These are phyloP conservation scores for Verticillium albo-atrum DNA, from an alignment of 2,329 filamentous ascomycete species.

Conservation along the genomic window DNA sequence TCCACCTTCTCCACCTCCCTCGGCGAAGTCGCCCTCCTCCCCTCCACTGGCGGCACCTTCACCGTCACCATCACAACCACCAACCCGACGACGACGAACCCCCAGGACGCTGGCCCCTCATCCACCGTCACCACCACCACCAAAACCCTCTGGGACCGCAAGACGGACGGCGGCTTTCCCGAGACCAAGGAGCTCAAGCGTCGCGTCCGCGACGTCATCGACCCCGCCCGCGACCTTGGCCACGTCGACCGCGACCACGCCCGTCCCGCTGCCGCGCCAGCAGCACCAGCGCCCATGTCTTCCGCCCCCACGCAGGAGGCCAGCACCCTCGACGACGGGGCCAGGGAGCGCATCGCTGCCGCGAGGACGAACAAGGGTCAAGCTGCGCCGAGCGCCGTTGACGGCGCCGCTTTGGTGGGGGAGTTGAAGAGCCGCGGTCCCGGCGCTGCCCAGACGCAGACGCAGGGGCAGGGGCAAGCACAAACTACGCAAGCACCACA, in stretches of 20 bases:
- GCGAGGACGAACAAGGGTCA: conserved; percentile 12
- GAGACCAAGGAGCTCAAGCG: conserved; percentile 91
- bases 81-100: conserved; percentile 9
- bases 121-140: conserved; percentile 36
- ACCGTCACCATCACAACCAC: conserved; percentile 58
- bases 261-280: not conserved
- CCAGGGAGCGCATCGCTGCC: conserved; percentile 4
- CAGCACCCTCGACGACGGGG: conserved; percentile 4
- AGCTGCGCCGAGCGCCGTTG: not conserved
- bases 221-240: conserved; percentile 72
- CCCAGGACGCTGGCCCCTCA: conserved; percentile 13
- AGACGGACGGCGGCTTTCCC: conserved; percentile 82
- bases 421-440: conserved; percentile 2
- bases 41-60: conserved; percentile 80
- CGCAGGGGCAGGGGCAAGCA: no score
- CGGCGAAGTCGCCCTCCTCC: conserved; percentile 84
- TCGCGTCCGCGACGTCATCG: conserved; percentile 74
- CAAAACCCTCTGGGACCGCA: conserved; percentile 80
- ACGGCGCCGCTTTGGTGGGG: not conserved
- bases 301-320: not conserved
- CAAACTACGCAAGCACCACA: not conserved
- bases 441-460: not conserved
- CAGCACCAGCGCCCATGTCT: not conserved
- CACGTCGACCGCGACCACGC: conserved; percentile 64
- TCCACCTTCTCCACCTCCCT: conserved; percentile 83